Conservation (phyloP, 306 rosid genomes). For the Albizia julibrissin region DNA sequence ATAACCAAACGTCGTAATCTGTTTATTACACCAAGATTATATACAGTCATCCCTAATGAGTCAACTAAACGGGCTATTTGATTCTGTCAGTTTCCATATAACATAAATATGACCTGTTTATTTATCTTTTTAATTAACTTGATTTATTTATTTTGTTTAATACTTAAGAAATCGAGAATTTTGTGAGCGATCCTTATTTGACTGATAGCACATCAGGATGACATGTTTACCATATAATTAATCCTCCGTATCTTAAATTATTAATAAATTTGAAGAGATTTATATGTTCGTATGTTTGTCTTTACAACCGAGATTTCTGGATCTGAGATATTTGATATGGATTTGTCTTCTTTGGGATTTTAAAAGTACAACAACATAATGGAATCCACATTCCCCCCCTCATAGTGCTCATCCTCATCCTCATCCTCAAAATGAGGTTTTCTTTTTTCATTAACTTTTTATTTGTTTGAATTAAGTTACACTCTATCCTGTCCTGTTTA, state of each 20-base stretch:
- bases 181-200: background rate
- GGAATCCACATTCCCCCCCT: too few species aligned
- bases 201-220: background rate
- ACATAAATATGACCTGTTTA: background rate
- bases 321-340: background rate
- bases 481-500: too few species aligned
- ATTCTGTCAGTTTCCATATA: background rate
- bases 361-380: background rate
- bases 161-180: background rate
- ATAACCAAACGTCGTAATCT: too few species aligned
- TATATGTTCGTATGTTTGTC: conserved; percentile 3
- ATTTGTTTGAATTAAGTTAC: too few species aligned
- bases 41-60: too few species aligned
- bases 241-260: background rate
- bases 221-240: background rate
- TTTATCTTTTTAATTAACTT: background rate
- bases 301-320: conserved; percentile 10
- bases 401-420: too few species aligned
- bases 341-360: conserved; percentile 20
- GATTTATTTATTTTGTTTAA: background rate
- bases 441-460: too few species aligned
- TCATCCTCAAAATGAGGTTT: too few species aligned
- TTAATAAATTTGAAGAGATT: background rate
- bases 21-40: too few species aligned
- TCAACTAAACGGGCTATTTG: too few species aligned